A percentile compares a stretch with the other conserved stretches of the same genome.
Conservation (phyloP, 257 asterid genomes). For the Ligustrum vulgare region DNA sequence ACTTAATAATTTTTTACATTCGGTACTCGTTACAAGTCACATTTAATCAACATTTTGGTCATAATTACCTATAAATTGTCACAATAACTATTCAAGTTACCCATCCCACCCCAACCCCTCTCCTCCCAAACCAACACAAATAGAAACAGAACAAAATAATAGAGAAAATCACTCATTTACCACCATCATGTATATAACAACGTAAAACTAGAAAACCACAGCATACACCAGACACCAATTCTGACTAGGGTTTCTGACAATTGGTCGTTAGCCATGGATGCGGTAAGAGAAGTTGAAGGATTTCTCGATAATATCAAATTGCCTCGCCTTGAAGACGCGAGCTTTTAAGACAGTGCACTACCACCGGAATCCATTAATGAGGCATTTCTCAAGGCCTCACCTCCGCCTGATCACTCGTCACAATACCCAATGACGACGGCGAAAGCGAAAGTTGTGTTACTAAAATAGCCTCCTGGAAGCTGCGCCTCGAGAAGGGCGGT, state of each 20-base stretch:
- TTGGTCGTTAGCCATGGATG: slow-evolving; percentile 41
- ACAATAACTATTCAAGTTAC: no score
- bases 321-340: slow-evolving; percentile 87
- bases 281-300: slow-evolving; percentile 39
- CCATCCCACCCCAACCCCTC: no score
- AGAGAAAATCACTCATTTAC: not conserved
- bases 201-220: not conserved
- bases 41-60: no score
- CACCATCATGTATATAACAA: not conserved
- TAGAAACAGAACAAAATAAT: no score
- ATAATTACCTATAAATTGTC: no score
- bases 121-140: no score
- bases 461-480: slow-evolving; percentile 37
- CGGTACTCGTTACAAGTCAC: no score
- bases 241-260: not conserved
- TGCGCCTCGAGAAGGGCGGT: slow-evolving; percentile 54
- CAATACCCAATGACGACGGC: slow-evolving; percentile 43
- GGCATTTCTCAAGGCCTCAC: slow-evolving; percentile 79
- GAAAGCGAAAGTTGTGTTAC: slow-evolving; percentile 51
- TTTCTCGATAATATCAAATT: slow-evolving; percentile 54
- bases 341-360: slow-evolving; percentile 88
- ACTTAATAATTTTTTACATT: no score
- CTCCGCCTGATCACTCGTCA: slow-evolving; percentile 55
- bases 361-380: slow-evolving; percentile 76
- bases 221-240: not conserved